Evolutionary conservation across 2,329 filamentous ascomycete genomes (phyloP).

Genomic region (Tolypocladium pustulatum): DNA sequence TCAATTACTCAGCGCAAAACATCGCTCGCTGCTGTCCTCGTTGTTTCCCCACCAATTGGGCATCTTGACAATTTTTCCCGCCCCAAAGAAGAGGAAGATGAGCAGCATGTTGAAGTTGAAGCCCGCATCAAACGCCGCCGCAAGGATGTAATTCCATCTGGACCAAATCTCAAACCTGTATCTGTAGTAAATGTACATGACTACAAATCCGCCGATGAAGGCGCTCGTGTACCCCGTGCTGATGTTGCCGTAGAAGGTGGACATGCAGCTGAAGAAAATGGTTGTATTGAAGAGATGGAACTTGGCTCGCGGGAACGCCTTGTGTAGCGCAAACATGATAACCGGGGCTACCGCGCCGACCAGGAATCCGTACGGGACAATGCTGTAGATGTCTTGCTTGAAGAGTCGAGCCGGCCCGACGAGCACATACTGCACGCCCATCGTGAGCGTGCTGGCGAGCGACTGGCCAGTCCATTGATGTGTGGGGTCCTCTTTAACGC

Average conservation of each 20-base stretch:
- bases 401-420: constrained; percentile 42
- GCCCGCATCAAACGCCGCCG: constrained; percentile 50
- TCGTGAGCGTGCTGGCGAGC: constrained; percentile 39
- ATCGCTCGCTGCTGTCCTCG: constrained; percentile 41
- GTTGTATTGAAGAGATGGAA: constrained; percentile 50
- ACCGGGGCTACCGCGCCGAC: constrained; percentile 34
- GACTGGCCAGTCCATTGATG: constrained; percentile 52
- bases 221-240: constrained; percentile 47
- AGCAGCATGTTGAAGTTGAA: constrained; percentile 53
- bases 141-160: constrained; percentile 50
- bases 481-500: constrained; percentile 38
- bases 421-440: constrained; percentile 49
- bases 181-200: constrained; percentile 49
- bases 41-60: constrained; percentile 57
- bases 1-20: constrained; percentile 35
- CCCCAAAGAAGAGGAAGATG: constrained; percentile 49
- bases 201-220: constrained; percentile 49
- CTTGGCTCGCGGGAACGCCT: constrained; percentile 39
- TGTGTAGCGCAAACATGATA: constrained; percentile 39
- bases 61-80: constrained; percentile 45
- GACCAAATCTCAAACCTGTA: constrained; percentile 47
- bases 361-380: constrained; percentile 43
- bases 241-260: constrained; percentile 50
- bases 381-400: constrained; percentile 31
- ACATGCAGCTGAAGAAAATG: constrained; percentile 47